Conservation (phyloP, 139 green algal species). For the Klebsormidium nitens region DNA sequence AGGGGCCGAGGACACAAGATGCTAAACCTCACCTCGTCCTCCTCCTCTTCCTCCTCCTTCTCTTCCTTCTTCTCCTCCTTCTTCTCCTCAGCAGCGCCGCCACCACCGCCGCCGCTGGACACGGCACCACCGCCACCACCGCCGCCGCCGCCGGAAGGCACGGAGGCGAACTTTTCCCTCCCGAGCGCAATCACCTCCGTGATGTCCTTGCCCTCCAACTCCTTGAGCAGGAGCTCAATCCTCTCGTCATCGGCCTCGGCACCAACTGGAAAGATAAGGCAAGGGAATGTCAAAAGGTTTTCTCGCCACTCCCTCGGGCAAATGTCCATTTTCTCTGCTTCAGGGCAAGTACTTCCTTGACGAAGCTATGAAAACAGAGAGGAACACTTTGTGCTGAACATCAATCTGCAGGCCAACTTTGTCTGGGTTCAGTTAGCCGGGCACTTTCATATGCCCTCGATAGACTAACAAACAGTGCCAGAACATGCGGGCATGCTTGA, state of each 20-base stretch:
- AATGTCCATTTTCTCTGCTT: no score
- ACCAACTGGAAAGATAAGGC: conserved; percentile 25
- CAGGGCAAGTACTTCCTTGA: no score
- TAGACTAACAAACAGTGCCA: no score
- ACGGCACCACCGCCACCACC: conserved; percentile 20
- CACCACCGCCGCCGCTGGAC: conserved; percentile 35
- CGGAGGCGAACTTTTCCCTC: conserved; percentile 62
- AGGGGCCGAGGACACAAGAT: no score
- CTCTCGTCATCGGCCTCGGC: conserved; percentile 59
- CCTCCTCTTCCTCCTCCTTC: conserved; percentile 50
- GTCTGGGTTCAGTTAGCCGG: no score
- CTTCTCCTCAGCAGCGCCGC: conserved; percentile 16
- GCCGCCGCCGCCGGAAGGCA: conserved; percentile 56
- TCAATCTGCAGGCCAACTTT: no score
- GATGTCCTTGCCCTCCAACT: conserved; percentile 75
- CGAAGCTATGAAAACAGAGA: no score
- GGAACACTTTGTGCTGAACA: no score
- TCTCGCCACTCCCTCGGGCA: no score
- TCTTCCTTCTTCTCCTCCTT: conserved; percentile 55
- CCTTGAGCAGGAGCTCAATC: conserved; percentile 53
- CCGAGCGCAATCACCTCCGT: conserved; percentile 53
- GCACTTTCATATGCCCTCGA: no score
- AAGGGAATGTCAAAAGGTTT: no score
- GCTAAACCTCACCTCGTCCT: conserved; percentile 27
- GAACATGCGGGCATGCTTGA: no score